phyloP scores from a whole-genome alignment of 73 alveolate species.

The Stentor roeselii region DNA sequence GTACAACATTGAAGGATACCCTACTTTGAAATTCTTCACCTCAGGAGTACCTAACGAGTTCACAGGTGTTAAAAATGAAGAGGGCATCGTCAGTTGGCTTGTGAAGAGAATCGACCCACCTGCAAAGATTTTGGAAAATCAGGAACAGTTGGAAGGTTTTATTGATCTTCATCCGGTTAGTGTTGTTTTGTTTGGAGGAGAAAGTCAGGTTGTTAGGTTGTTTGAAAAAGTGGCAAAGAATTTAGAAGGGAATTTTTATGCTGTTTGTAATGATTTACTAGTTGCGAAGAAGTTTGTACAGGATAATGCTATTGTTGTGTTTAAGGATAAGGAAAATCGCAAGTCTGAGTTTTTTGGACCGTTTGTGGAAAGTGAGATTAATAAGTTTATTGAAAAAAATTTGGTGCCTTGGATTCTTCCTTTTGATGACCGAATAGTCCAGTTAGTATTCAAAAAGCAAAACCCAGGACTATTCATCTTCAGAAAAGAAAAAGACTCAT shows the following conservation, averaged over 20 bases:
- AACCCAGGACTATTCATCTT: slow-evolving; percentile 80
- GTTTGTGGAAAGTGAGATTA: slow-evolving; percentile 48
- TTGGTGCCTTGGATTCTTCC: slow-evolving; percentile 81
- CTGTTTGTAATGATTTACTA: slow-evolving; percentile 26
- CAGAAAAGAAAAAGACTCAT: background rate
- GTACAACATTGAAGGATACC: slow-evolving; percentile 67
- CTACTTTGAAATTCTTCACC: slow-evolving; percentile 68
- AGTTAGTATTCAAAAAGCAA: slow-evolving; percentile 75
- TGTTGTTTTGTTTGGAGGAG: slow-evolving; percentile 45
- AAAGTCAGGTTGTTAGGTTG: too few relatives aligned
- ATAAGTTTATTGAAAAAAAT: slow-evolving; percentile 58
- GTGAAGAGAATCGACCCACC: slow-evolving; percentile 87
- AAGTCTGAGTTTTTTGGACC: slow-evolving; percentile 63
- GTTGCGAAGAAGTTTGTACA: slow-evolving; percentile 49
- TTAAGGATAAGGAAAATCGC: slow-evolving; percentile 74
- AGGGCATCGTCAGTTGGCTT: slow-evolving; percentile 90
- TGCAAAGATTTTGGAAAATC: slow-evolving; percentile 56
- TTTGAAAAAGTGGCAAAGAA: slow-evolving; percentile 17
- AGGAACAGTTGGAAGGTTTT: slow-evolving; percentile 53
- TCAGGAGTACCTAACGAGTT: slow-evolving; percentile 47
- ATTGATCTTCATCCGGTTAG: slow-evolving; percentile 43
- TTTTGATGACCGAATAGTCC: slow-evolving; percentile 83
- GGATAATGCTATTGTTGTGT: slow-evolving; percentile 49
- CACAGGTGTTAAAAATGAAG: slow-evolving; percentile 71
- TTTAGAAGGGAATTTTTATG: background rate